These are phyloP conservation scores for Trametes villosa DNA, from an alignment of 768 basidiomycete genomes.

Conservation along the genomic window DNA sequence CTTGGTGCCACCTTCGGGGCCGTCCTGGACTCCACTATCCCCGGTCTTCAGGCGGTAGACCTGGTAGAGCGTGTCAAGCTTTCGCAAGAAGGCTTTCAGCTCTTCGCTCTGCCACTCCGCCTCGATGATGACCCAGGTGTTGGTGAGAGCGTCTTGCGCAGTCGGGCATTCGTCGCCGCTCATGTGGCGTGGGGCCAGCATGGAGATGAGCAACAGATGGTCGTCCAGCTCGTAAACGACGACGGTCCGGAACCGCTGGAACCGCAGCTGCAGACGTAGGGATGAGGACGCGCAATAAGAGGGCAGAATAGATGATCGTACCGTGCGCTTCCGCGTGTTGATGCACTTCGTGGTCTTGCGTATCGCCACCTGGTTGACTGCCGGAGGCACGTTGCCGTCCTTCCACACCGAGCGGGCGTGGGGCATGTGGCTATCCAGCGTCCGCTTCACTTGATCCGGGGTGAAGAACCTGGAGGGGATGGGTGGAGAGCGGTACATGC, in stretches of 20 bases:
- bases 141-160: background rate
- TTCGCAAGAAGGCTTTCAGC: background rate
- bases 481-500: background rate
- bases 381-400: background rate
- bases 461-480: background rate
- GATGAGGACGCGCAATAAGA: background rate
- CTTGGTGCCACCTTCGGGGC: no score
- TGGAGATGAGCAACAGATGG: background rate
- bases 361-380: background rate
- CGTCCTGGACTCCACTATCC: no score
- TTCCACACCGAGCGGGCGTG: background rate
- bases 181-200: background rate
- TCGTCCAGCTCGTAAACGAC: background rate
- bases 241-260: background rate
- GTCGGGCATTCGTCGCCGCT: background rate
- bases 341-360: background rate
- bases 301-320: background rate
- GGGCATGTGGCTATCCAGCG: background rate
- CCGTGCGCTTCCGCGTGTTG: background rate
- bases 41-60: background rate
- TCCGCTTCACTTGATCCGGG: background rate
- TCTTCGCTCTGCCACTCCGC: constrained; percentile 3
- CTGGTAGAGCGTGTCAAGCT: background rate
- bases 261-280: background rate
- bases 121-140: background rate